phyloP scores from a whole-genome alignment of 2,329 filamentous ascomycete species.

The Pseudocercospora eumusae region DNA sequence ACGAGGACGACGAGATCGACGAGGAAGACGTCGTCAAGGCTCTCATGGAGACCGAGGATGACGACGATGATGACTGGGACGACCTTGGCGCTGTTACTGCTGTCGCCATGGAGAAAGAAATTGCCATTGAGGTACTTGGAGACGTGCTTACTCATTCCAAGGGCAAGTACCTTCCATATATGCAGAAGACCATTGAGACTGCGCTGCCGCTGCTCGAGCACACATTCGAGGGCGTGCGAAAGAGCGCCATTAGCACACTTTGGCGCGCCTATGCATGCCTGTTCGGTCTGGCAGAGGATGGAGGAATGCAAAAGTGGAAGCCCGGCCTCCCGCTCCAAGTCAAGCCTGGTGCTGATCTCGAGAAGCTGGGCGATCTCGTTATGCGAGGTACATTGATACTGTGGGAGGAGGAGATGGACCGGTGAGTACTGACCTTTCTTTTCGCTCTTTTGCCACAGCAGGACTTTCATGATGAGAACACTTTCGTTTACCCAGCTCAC shows the following conservation, averaged over 20 bases:
- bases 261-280: conserved; percentile 93
- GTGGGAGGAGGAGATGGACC: conserved; percentile 88
- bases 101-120: conserved; percentile 93
- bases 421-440: conserved; percentile 64
- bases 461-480: conserved; percentile 73
- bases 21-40: conserved; percentile 54
- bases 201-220: conserved; percentile 82
- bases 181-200: conserved; percentile 83
- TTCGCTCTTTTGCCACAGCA: background rate
- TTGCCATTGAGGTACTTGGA: conserved; percentile 90
- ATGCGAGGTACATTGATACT: conserved; percentile 79
- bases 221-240: conserved; percentile 88
- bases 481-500: conserved; percentile 98
- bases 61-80: conserved; percentile 78
- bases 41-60: conserved; percentile 53
- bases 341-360: conserved; percentile 74
- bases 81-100: conserved; percentile 82
- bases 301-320: conserved; percentile 78
- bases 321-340: conserved; percentile 81
- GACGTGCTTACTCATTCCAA: conserved; percentile 89
- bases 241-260: conserved; percentile 84
- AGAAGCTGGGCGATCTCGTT: conserved; percentile 82
- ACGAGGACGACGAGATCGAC: conserved; percentile 59
- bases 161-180: conserved; percentile 76
- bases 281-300: conserved; percentile 82